Percentiles rank a stretch among this genome's conserved stretches.
These are phyloP conservation scores for Erodium trifolium DNA, from an alignment of 441 rosid species.

Conservation along the genomic window DNA sequence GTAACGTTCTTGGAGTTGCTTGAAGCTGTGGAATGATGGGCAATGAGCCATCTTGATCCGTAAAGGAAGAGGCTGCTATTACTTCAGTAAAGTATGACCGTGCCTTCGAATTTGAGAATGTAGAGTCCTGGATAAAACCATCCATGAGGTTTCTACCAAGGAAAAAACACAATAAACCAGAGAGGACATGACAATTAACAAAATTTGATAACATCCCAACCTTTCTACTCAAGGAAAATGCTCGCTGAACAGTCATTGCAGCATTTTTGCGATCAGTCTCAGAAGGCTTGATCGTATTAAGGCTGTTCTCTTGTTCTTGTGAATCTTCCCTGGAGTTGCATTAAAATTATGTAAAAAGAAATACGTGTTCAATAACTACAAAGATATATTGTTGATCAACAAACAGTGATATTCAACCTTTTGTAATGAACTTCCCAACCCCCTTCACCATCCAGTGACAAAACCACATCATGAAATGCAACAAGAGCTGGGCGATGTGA, in stretches of 20 bases:
- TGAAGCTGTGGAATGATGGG: conserved; percentile 73
- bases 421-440: conserved; percentile 79
- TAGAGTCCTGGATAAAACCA: conserved; percentile 45
- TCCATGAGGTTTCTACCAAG: conserved; percentile 21
- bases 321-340: conserved; percentile 59
- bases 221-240: conserved; percentile 65
- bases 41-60: conserved; percentile 34
- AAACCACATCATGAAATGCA: conserved; percentile 95
- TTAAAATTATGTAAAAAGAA: conserved; percentile 13
- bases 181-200: conserved; percentile 13
- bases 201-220: conserved; percentile 26
- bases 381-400: conserved; percentile 12
- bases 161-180: conserved; percentile 2
- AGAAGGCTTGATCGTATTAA: conserved; percentile 31
- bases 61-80: conserved; percentile 52
- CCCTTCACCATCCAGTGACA: conserved; percentile 99
- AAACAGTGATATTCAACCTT: conserved; percentile 44
- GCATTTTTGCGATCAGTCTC: conserved; percentile 74
- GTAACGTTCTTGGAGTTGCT: conserved; percentile 53
- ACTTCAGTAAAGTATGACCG: conserved; percentile 62
- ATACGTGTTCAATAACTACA: conserved; percentile 10
- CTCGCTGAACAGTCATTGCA: conserved; percentile 87
- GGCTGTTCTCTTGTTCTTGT: conserved; percentile 29
- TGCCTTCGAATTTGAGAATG: conserved; percentile 42
- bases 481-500: conserved; percentile 99